Conservation (phyloP, 148 eudicot species). For the Hydrangea macrophylla region DNA sequence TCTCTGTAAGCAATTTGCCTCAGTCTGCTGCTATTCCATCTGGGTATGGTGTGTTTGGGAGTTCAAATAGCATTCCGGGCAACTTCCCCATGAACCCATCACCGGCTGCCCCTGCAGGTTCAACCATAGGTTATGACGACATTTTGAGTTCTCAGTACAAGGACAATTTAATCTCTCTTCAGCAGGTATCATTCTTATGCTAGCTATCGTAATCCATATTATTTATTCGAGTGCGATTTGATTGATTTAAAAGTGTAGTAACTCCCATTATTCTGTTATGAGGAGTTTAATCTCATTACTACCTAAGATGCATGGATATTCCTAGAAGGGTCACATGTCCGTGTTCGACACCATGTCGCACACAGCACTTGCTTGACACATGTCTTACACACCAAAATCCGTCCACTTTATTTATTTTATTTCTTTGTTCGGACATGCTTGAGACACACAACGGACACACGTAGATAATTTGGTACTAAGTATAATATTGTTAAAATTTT, state of each 20-base stretch:
- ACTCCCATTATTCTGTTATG: background rate
- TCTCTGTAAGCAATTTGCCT: constrained; percentile 67
- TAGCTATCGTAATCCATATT: background rate
- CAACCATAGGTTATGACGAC: constrained; percentile 65
- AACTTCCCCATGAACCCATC: constrained; percentile 63
- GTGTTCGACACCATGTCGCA: too few relatives aligned
- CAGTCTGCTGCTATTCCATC: constrained; percentile 76
- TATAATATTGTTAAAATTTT: too few relatives aligned
- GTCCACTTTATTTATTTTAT: too few relatives aligned
- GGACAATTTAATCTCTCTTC: constrained; percentile 72
- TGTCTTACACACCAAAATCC: too few relatives aligned
- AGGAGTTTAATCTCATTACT: background rate
- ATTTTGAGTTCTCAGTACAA: constrained; percentile 71
- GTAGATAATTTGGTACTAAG: too few relatives aligned
- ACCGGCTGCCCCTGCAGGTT: constrained; percentile 64
- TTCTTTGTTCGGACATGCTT: too few relatives aligned
- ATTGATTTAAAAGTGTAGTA: background rate
- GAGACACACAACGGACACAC: too few relatives aligned
- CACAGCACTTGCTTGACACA: too few relatives aligned
- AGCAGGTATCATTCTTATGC: constrained; percentile 51
- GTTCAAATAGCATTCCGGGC: constrained; percentile 57
- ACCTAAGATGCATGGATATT: too few relatives aligned
- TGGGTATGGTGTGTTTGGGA: constrained; percentile 83
- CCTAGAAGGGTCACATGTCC: too few relatives aligned
- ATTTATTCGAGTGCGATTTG: background rate